A percentile compares a stretch with the other conserved stretches of the same genome.
These are phyloP conservation scores for Cryptosporidium tyzzeri DNA, from an alignment of 169 alveolate genomes.

Conservation along the genomic window DNA sequence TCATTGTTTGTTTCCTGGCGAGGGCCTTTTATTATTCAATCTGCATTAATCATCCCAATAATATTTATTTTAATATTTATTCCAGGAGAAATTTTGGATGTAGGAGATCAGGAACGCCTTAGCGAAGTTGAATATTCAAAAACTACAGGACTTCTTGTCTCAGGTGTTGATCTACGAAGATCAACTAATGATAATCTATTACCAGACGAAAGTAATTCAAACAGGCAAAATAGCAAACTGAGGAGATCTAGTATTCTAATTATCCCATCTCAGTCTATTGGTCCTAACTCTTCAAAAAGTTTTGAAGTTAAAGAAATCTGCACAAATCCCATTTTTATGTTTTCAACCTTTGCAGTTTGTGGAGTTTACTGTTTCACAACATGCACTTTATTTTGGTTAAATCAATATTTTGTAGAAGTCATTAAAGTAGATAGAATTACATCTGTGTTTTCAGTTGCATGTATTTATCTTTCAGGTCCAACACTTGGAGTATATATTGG, in stretches of 20 bases:
- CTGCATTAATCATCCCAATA: constrained; percentile 44
- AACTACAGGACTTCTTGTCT: constrained; percentile 68
- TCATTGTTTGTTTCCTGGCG: constrained; percentile 51
- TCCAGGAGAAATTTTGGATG: constrained; percentile 39
- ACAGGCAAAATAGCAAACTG: constrained; percentile 16
- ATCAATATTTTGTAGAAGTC: constrained; percentile 52
- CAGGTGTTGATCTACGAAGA: constrained; percentile 45
- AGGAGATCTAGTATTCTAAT: constrained; percentile 58
- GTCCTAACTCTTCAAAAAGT: constrained; percentile 5
- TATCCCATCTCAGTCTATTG: constrained; percentile 13
- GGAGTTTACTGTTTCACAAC: constrained; percentile 64
- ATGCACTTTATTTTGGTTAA: constrained; percentile 59
- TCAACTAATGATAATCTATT: constrained; percentile 27
- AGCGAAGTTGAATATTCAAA: constrained; percentile 21
- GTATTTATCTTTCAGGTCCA: constrained; percentile 63
- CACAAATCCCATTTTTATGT: constrained; percentile 49
- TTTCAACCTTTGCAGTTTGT: constrained; percentile 60
- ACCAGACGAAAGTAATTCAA: constrained; percentile 2
- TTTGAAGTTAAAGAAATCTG: constrained; percentile 41
- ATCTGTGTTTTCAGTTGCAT: constrained; percentile 63
- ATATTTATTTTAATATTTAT: constrained; percentile 28
- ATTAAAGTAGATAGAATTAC: constrained; percentile 40
- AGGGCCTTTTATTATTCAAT: constrained; percentile 72
- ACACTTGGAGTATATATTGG: constrained; percentile 68
- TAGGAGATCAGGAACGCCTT: constrained; percentile 32